These are phyloP conservation scores for Phytophthora cajani DNA, from an alignment of 352 stramenopile species.

Conservation along the genomic window DNA sequence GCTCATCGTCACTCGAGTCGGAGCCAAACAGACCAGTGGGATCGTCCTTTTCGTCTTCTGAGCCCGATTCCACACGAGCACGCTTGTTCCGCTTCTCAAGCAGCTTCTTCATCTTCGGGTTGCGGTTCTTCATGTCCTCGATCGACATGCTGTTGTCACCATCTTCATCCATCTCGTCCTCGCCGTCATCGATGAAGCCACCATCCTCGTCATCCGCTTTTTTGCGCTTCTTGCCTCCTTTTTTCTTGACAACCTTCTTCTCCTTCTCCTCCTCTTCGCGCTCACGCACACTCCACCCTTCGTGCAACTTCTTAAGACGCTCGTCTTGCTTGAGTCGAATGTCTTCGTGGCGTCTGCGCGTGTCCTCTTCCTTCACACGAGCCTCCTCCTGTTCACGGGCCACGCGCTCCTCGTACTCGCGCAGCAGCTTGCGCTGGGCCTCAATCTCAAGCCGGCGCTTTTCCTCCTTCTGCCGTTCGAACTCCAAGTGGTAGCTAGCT, in stretches of 20 bases:
- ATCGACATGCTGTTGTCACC: constrained; percentile 79
- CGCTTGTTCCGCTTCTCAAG: constrained; percentile 88
- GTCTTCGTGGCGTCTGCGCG: constrained; percentile 65
- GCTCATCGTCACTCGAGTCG: constrained; percentile 82
- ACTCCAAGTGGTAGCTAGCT: constrained; percentile 90
- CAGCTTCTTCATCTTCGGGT: constrained; percentile 86
- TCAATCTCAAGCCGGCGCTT: constrained; percentile 86
- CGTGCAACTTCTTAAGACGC: constrained; percentile 78
- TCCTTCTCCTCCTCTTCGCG: constrained; percentile 82
- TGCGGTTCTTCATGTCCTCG: constrained; percentile 92
- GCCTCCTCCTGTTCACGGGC: constrained; percentile 68
- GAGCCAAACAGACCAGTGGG: constrained; percentile 80
- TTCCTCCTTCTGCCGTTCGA: constrained; percentile 88
- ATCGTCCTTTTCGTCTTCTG: constrained; percentile 74
- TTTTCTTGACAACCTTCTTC: constrained; percentile 80
- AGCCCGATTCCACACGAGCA: constrained; percentile 51
- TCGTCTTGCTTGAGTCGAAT: constrained; percentile 86
- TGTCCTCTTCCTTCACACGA: constrained; percentile 60
- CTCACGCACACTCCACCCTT: constrained; percentile 86
- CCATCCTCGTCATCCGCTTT: constrained; percentile 77
- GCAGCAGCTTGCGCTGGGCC: constrained; percentile 77
- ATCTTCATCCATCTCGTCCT: constrained; percentile 66
- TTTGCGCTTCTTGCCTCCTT: constrained; percentile 77
- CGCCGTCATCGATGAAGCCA: constrained; percentile 70
- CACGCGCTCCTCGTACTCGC: constrained; percentile 83